Percentiles rank a stretch among this genome's conserved stretches.
Evolutionary conservation across 306 rosid genomes (phyloP).

Genomic region (Castanea sativa): DNA sequence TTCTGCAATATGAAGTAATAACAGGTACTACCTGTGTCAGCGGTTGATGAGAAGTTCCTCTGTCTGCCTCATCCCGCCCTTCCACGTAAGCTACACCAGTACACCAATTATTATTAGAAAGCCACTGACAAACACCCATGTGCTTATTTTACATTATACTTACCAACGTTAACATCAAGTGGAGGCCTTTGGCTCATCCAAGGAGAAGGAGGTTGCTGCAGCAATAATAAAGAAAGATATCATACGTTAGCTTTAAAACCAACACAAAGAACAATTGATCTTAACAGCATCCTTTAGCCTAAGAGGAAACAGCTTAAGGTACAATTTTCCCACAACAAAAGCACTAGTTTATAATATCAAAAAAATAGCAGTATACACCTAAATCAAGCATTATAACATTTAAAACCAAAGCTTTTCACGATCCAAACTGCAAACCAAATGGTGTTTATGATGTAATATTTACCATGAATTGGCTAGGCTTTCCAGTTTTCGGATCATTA

Average conservation of each 20-base stretch:
- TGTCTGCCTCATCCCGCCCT: constrained; percentile 90
- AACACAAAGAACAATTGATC: neutral
- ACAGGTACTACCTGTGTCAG: constrained; percentile 67
- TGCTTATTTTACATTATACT: constrained; percentile 32
- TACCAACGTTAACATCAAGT: constrained; percentile 97
- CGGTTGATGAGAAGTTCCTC: constrained; percentile 74
- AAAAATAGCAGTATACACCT: neutral
- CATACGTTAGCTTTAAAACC: neutral
- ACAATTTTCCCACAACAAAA: neutral
- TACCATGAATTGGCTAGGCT: constrained; percentile 80
- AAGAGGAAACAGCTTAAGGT: neutral
- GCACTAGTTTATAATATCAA: neutral
- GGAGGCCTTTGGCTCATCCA: constrained; percentile 92
- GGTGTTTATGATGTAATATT: neutral
- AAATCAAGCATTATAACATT: neutral
- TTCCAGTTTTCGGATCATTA: constrained; percentile 68
- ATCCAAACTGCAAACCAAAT: neutral
- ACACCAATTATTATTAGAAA: constrained; percentile 32
- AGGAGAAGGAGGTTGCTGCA: constrained; percentile 89
- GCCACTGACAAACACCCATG: constrained; percentile 18
- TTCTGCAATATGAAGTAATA: constrained; percentile 17
- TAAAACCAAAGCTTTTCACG: neutral
- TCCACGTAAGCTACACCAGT: constrained; percentile 84
- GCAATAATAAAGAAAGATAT: constrained; percentile 24
- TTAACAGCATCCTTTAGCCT: constrained; percentile 4